A percentile compares a stretch with the other conserved stretches of the same genome.
phyloP scores from a whole-genome alignment of 768 basidiomycete species.

The Sistotremastrum niveocremeum region DNA sequence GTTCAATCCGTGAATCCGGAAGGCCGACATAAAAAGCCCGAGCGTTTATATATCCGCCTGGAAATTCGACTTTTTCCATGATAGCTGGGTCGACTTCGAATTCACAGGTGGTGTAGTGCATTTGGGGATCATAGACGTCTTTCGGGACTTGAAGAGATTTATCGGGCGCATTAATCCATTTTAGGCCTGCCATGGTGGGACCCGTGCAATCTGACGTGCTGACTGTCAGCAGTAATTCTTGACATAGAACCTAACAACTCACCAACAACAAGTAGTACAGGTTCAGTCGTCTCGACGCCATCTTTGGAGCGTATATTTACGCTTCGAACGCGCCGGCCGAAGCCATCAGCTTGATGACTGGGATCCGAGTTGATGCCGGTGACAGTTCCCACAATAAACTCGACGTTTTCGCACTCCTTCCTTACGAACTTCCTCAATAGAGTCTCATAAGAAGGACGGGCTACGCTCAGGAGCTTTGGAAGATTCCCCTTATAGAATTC shows the following conservation, averaged over 20 bases:
- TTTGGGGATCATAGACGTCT: conserved; percentile 14
- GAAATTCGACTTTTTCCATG: too few species aligned
- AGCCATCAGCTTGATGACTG: neutral
- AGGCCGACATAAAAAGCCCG: too few species aligned
- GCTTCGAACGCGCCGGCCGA: neutral
- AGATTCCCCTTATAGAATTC: conserved; percentile 3
- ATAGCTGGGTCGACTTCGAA: neutral
- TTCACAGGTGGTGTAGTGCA: conserved; percentile 11
- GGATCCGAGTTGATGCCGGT: conserved; percentile 12
- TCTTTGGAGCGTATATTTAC: conserved; percentile 10
- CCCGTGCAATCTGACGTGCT: conserved; percentile 19
- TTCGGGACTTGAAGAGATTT: conserved; percentile 9
- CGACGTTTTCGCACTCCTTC: conserved; percentile 11
- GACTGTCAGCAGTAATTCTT: too few species aligned
- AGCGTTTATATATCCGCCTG: too few species aligned
- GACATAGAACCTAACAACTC: neutral
- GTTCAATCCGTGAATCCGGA: too few species aligned
- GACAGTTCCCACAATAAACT: conserved; percentile 15
- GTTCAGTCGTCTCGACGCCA: conserved; percentile 6
- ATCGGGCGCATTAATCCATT: conserved; percentile 10
- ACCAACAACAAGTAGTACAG: conserved; percentile 13
- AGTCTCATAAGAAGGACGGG: conserved; percentile 17
- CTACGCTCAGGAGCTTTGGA: conserved; percentile 11
- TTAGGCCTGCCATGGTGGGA: conserved; percentile 13
- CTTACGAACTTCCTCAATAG: conserved; percentile 17